Evolutionary conservation across 371 early-diverging fungal genomes (phyloP).

Genomic region (Mortierella sp.): DNA sequence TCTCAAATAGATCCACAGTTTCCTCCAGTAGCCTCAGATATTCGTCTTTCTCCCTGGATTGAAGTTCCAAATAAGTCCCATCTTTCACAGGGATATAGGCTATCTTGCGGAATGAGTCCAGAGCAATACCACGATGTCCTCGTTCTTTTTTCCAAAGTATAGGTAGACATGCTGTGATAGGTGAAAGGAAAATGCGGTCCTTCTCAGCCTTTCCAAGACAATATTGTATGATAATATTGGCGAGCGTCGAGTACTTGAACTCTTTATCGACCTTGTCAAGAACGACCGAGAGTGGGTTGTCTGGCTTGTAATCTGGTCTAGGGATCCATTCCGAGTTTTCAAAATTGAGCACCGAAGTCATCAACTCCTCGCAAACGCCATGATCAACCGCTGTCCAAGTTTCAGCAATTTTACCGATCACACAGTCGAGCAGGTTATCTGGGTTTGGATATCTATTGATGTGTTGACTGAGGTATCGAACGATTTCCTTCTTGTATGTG

Average conservation of each 20-base stretch:
- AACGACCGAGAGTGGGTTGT: constrained; percentile 8
- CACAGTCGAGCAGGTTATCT: constrained; percentile 5
- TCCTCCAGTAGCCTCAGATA: no score
- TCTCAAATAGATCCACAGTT: no score
- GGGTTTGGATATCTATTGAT: constrained; percentile 22
- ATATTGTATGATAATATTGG: constrained; percentile 16
- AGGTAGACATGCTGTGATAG: neutral
- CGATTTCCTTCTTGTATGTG: neutral
- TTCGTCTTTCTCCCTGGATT: neutral
- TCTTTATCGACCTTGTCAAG: neutral
- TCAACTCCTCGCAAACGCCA: neutral
- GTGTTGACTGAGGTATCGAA: constrained; percentile 11
- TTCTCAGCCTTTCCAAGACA: constrained; percentile 12
- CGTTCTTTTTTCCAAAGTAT: neutral
- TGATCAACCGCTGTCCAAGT: neutral
- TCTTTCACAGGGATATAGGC: constrained; percentile 17
- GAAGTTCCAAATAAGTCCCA: no score
- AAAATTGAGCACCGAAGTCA: constrained; percentile 1
- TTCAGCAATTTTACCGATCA: constrained; percentile 9
- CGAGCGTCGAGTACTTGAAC: constrained; percentile 6
- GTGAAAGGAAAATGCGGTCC: neutral
- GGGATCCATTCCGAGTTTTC: constrained; percentile 14
- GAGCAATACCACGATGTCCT: neutral
- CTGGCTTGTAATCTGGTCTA: neutral
- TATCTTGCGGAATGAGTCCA: neutral